These are phyloP conservation scores for Tylopilus intermedius DNA, from an alignment of 768 basidiomycete species.

Conservation along the genomic window DNA sequence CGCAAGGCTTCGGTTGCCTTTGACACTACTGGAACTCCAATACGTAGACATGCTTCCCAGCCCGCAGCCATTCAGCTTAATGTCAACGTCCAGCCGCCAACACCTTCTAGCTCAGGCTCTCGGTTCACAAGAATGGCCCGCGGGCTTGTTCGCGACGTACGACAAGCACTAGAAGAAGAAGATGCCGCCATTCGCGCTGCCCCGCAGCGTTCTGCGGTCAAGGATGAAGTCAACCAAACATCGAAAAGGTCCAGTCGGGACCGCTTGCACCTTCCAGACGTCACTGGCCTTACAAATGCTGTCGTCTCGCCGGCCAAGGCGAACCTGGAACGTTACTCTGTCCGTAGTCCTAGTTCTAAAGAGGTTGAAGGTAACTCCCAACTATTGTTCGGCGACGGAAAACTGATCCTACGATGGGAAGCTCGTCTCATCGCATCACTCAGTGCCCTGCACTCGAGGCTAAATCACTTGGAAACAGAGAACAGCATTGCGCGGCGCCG, in stretches of 20 bases:
- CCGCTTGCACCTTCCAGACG: constrained; percentile 66
- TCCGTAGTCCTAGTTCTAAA: constrained; percentile 43
- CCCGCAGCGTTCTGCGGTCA: constrained; percentile 5
- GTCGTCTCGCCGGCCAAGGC: constrained; percentile 68
- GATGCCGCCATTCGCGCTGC: not conserved
- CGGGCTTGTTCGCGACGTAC: constrained; percentile 53
- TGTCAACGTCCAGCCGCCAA: constrained; percentile 54
- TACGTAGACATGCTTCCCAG: constrained; percentile 23
- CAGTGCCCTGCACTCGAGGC: constrained; percentile 57
- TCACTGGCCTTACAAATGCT: constrained; percentile 78
- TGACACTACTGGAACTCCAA: constrained; percentile 24
- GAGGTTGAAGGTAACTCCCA: constrained; percentile 59
- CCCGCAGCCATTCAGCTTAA: constrained; percentile 38
- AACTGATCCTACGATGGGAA: constrained; percentile 22
- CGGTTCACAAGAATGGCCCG: constrained; percentile 58
- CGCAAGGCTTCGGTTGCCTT: constrained; percentile 28
- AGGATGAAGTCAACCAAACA: constrained; percentile 22
- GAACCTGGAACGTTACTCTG: constrained; percentile 46
- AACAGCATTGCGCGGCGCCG: constrained; percentile 76
- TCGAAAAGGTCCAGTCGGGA: constrained; percentile 28
- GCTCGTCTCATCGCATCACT: constrained; percentile 61
- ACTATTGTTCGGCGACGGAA: not conserved
- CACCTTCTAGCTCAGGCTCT: constrained; percentile 51
- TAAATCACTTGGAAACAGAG: constrained; percentile 73
- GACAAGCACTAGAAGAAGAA: constrained; percentile 33